These are phyloP conservation scores for Venturia pyrina DNA, from an alignment of 2,329 filamentous ascomycete genomes.

Conservation along the genomic window DNA sequence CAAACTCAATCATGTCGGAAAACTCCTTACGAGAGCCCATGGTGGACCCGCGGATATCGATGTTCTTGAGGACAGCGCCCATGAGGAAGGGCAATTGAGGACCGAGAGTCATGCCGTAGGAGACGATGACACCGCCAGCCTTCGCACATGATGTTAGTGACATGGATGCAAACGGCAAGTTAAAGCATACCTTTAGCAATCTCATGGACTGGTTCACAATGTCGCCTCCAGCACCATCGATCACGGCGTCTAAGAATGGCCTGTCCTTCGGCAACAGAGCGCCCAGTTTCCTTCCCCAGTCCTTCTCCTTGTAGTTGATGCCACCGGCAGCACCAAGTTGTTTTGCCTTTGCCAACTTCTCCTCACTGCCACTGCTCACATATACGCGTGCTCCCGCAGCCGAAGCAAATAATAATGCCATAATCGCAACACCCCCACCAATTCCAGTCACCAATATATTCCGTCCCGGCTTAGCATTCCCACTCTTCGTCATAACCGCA, in stretches of 20 bases:
- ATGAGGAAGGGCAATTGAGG: constrained; percentile 85
- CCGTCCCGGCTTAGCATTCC: constrained; percentile 50
- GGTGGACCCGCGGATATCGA: constrained; percentile 75
- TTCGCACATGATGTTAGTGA: constrained; percentile 15
- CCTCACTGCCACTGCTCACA: constrained; percentile 64
- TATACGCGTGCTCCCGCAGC: constrained; percentile 68
- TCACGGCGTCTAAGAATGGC: constrained; percentile 67
- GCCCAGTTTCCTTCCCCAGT: constrained; percentile 70
- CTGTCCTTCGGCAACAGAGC: constrained; percentile 52
- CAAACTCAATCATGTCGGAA: constrained; percentile 78
- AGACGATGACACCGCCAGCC: constrained; percentile 69
- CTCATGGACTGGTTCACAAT: constrained; percentile 58
- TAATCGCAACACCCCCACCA: constrained; percentile 81
- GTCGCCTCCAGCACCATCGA: constrained; percentile 86
- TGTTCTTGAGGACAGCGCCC: constrained; percentile 73
- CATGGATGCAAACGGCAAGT: neutral
- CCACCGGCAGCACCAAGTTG: constrained; percentile 69
- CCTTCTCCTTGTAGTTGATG: constrained; percentile 67
- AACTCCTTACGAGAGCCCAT: constrained; percentile 92
- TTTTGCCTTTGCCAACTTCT: constrained; percentile 65
- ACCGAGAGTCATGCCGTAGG: constrained; percentile 83
- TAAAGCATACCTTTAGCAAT: constrained; percentile 51
- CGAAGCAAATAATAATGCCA: constrained; percentile 69
- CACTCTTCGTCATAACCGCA: constrained; percentile 69
- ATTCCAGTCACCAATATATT: constrained; percentile 87